Evolutionary conservation across 2,329 filamentous ascomycete genomes (phyloP).

Genomic region (Xylariales sp.): DNA sequence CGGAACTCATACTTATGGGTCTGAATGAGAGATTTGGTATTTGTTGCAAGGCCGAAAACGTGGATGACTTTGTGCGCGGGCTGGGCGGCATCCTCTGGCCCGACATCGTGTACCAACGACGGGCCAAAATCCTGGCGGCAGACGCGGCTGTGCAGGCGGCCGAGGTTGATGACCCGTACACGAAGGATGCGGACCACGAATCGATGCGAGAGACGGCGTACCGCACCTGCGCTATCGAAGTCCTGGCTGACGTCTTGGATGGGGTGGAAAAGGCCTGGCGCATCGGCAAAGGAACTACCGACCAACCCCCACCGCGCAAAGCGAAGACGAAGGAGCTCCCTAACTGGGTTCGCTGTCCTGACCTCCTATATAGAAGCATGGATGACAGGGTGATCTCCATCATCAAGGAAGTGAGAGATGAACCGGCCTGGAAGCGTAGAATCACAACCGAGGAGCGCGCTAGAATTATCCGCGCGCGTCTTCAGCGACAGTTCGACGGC

Average conservation of each 20-base stretch:
- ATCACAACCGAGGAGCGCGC: background rate
- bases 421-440: background rate
- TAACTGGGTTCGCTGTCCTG: conserved; percentile 6
- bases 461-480: background rate
- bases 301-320: background rate
- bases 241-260: conserved; percentile 3
- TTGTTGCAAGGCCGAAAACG: background rate
- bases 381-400: background rate
- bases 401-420: background rate
- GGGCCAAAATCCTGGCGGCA: background rate
- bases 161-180: background rate
- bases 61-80: conserved; percentile 6
- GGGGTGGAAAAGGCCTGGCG: background rate
- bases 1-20: background rate
- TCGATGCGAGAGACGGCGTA: background rate
- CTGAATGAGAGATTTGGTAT: background rate
- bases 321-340: background rate
- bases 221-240: conserved; percentile 1
- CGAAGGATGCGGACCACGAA: background rate
- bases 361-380: background rate
- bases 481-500: background rate
- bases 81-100: conserved; percentile 7
- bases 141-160: background rate
- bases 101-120: background rate
- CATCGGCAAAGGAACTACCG: background rate